phyloP scores from a whole-genome alignment of 2,329 filamentous ascomycete genomes.

The Coniochaeta sp. region DNA sequence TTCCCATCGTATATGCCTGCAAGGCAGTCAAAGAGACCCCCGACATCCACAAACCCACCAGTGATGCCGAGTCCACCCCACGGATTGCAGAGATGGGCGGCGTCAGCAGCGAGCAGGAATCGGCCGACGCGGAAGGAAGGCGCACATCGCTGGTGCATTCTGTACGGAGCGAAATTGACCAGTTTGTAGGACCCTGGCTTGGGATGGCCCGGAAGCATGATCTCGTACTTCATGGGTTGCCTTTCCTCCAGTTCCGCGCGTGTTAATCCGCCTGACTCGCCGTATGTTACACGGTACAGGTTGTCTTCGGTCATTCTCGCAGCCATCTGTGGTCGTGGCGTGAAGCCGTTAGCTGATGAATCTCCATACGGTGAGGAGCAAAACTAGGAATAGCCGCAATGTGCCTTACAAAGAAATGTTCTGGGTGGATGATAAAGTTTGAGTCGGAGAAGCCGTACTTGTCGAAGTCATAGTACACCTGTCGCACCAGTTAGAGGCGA shows the following conservation, averaged over 20 bases:
- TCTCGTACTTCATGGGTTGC: slow-evolving; percentile 46
- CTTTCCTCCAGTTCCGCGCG: slow-evolving; percentile 44
- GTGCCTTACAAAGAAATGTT: slow-evolving; percentile 40
- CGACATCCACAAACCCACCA: slow-evolving; percentile 57
- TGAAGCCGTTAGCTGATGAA: not conserved
- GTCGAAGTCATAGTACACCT: slow-evolving; percentile 56
- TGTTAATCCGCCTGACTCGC: slow-evolving; percentile 45
- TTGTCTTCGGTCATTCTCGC: slow-evolving; percentile 51
- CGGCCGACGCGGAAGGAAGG: slow-evolving; percentile 49
- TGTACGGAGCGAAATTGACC: slow-evolving; percentile 51
- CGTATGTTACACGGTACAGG: slow-evolving; percentile 57
- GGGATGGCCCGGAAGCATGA: slow-evolving; percentile 52
- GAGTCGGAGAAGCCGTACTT: slow-evolving; percentile 46
- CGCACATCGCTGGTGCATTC: slow-evolving; percentile 54
- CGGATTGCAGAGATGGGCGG: slow-evolving; percentile 48
- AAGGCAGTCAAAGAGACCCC: slow-evolving; percentile 53
- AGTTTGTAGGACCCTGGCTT: slow-evolving; percentile 50
- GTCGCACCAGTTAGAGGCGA: slow-evolving; percentile 2
- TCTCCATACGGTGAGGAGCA: not conserved
- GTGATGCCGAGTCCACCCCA: slow-evolving; percentile 57
- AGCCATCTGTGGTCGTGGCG: slow-evolving; percentile 37
- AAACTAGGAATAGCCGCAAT: not conserved
- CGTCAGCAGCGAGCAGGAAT: slow-evolving; percentile 51
- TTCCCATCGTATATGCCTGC: slow-evolving; percentile 34
- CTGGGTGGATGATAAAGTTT: slow-evolving; percentile 55